A percentile compares a stretch with the other conserved stretches of the same genome.
These are phyloP conservation scores for Pseudoscleropodium purum DNA, from an alignment of 225 moss, liverwort and hornwort genomes.

Conservation along the genomic window DNA sequence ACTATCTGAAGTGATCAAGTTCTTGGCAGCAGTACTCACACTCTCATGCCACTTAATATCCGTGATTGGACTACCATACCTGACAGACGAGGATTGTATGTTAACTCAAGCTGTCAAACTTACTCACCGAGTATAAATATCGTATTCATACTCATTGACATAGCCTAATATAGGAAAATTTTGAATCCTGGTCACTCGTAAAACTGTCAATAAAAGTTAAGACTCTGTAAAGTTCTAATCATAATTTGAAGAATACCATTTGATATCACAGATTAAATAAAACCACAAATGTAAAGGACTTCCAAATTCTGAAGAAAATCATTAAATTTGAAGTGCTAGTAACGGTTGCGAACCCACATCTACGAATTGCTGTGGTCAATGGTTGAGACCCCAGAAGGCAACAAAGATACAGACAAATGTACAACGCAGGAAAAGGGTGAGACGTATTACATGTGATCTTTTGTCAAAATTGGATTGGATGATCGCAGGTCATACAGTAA, in stretches of 20 bases:
- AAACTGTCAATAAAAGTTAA: background rate
- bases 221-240: background rate
- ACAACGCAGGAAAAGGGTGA: background rate
- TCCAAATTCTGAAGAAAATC: background rate
- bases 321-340: background rate
- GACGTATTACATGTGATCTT: slow-evolving; percentile 79
- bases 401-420: background rate
- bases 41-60: slow-evolving; percentile 98
- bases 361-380: background rate
- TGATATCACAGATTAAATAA: background rate
- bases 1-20: slow-evolving; percentile 69
- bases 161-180: background rate
- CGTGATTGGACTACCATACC: slow-evolving; percentile 80
- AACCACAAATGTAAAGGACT: background rate
- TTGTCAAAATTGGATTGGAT: slow-evolving; percentile 62
- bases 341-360: background rate
- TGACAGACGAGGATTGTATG: slow-evolving; percentile 2
- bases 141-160: background rate
- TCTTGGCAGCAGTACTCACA: slow-evolving; percentile 63
- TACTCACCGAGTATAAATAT: background rate
- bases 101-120: background rate
- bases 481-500: slow-evolving; percentile 87
- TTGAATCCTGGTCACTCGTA: background rate
- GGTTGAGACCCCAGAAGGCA: background rate
- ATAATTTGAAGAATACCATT: background rate